A percentile compares a stretch with the other conserved stretches of the same genome.
Evolutionary conservation across 2,329 filamentous ascomycete genomes (phyloP).

Genomic region (Grosmannia huntii): DNA sequence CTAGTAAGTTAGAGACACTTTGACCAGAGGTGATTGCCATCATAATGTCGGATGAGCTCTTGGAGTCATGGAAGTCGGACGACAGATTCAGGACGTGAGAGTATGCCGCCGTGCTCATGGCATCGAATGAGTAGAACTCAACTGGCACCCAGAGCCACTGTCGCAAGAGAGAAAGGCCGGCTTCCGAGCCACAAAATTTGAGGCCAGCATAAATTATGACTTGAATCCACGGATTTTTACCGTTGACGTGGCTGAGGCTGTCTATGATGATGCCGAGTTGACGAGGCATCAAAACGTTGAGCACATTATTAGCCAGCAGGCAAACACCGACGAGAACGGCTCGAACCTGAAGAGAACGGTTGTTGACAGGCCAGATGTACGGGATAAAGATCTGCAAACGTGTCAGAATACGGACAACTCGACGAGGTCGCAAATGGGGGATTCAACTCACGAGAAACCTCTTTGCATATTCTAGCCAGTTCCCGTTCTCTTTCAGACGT

Average conservation of each 20-base stretch:
- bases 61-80: conserved; percentile 48
- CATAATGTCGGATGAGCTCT: conserved; percentile 45
- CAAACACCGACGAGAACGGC: conserved; percentile 54
- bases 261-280: conserved; percentile 72
- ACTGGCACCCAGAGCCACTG: conserved; percentile 46
- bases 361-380: conserved; percentile 63
- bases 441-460: conserved; percentile 44
- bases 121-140: conserved; percentile 42
- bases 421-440: not conserved
- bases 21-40: conserved; percentile 42
- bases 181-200: conserved; percentile 39
- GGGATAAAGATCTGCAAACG: conserved; percentile 53
- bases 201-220: conserved; percentile 38
- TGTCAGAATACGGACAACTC: not conserved
- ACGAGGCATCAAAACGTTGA: conserved; percentile 68
- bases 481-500: conserved; percentile 59
- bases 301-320: conserved; percentile 54
- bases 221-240: conserved; percentile 37
- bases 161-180: conserved; percentile 39
- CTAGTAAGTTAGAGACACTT: conserved; percentile 41
- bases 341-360: conserved; percentile 53
- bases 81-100: conserved; percentile 48
- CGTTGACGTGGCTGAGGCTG: conserved; percentile 39
- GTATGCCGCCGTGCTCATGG: conserved; percentile 41
- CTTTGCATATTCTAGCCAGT: conserved; percentile 65